These are phyloP conservation scores for Tolypocladium capitatum DNA, from an alignment of 2,329 filamentous ascomycete genomes.

Conservation along the genomic window DNA sequence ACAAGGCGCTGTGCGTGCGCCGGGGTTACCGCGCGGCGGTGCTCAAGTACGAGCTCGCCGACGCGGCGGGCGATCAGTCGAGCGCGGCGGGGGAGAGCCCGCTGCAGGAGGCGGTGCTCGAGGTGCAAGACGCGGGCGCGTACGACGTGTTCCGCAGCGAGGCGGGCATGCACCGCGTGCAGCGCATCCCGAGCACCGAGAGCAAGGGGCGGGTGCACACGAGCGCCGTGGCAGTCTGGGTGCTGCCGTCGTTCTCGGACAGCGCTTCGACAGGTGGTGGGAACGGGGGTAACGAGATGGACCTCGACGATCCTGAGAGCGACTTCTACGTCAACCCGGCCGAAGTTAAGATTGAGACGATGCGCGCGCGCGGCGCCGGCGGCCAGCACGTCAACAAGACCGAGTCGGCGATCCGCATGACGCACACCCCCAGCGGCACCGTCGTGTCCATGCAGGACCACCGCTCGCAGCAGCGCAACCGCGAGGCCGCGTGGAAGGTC, in stretches of 20 bases:
- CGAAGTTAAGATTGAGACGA: slow-evolving; percentile 75
- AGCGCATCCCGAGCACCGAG: slow-evolving; percentile 85
- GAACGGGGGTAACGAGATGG: too few relatives aligned
- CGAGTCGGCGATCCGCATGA: slow-evolving; percentile 86
- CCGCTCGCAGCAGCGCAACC: slow-evolving; percentile 79
- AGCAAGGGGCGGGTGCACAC: slow-evolving; percentile 86
- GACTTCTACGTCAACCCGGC: slow-evolving; percentile 81
- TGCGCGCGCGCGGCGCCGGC: slow-evolving; percentile 83
- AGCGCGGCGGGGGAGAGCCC: slow-evolving; percentile 49
- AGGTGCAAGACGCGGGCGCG: slow-evolving; percentile 62
- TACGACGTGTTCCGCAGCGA: slow-evolving; percentile 77
- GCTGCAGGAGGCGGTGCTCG: slow-evolving; percentile 76
- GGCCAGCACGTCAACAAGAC: slow-evolving; percentile 99
- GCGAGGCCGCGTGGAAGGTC: slow-evolving; percentile 75
- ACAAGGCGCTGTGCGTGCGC: slow-evolving; percentile 61
- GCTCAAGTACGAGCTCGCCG: slow-evolving; percentile 68
- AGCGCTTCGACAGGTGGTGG: slow-evolving; percentile 30
- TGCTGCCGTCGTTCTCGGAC: slow-evolving; percentile 70
- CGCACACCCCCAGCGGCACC: slow-evolving; percentile 76
- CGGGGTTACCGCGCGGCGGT: slow-evolving; percentile 52
- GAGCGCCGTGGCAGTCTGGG: slow-evolving; percentile 81
- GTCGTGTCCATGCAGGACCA: slow-evolving; percentile 88
- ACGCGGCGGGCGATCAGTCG: slow-evolving; percentile 43
- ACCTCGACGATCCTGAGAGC: slow-evolving; percentile 72
- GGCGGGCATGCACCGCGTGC: slow-evolving; percentile 88